Evolutionary conservation across 768 basidiomycete species (phyloP).

Genomic region (Auriscalpium vulgare): DNA sequence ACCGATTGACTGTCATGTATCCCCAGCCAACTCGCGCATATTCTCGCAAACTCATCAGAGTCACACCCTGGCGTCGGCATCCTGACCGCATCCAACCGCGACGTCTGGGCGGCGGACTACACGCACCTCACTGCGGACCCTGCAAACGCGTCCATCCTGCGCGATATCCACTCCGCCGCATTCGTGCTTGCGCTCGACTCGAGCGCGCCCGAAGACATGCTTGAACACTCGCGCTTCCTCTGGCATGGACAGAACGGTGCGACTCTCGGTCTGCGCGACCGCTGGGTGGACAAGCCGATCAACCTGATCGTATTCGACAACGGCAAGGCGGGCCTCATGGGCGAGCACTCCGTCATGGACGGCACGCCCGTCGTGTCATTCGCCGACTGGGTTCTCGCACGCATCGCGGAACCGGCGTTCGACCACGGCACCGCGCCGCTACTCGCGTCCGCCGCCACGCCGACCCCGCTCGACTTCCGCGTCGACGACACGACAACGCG

Average conservation of each 20-base stretch:
- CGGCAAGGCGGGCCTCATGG: slow-evolving; percentile 76
- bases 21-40: slow-evolving; percentile 59
- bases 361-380: slow-evolving; percentile 75
- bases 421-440: slow-evolving; percentile 41
- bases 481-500: slow-evolving; percentile 36
- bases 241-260: slow-evolving; percentile 64
- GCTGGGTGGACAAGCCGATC: slow-evolving; percentile 87
- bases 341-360: slow-evolving; percentile 91
- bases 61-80: slow-evolving; percentile 72
- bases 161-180: slow-evolving; percentile 77
- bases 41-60: slow-evolving; percentile 54
- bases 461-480: slow-evolving; percentile 57
- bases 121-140: slow-evolving; percentile 40
- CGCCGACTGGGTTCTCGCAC: slow-evolving; percentile 60
- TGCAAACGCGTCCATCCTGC: slow-evolving; percentile 55
- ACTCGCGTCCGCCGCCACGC: slow-evolving; percentile 20
- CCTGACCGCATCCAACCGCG: slow-evolving; percentile 72
- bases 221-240: slow-evolving; percentile 59
- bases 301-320: slow-evolving; percentile 86
- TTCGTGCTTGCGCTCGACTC: slow-evolving; percentile 77
- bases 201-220: slow-evolving; percentile 41
- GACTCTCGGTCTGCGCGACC: slow-evolving; percentile 51
- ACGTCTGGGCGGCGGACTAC: slow-evolving; percentile 65
- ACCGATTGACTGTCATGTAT: too few species aligned
- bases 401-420: slow-evolving; percentile 51